Conservation (phyloP, 306 rosid genomes). For the Trifolium dubium region DNA sequence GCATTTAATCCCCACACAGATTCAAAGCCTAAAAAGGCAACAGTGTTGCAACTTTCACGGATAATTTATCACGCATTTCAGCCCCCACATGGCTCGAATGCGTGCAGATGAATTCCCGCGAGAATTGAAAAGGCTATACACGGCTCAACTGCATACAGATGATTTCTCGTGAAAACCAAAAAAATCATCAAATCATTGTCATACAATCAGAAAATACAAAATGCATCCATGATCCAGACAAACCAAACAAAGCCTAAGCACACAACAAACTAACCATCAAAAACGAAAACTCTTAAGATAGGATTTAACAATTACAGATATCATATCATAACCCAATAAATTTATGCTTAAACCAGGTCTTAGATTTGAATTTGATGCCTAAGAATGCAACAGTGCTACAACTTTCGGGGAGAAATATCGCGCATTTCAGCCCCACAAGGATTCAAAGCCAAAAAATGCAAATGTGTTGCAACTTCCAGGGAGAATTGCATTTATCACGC, state of each 20-base stretch:
- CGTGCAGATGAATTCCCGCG: not conserved
- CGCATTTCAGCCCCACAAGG: not conserved
- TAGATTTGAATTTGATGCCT: no score
- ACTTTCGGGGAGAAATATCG: no score
- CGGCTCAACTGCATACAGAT: not conserved
- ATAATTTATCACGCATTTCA: not conserved
- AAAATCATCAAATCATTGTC: not conserved
- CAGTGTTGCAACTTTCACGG: no score
- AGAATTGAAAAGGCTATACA: no score
- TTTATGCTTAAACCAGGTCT: no score
- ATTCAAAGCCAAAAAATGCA: no score
- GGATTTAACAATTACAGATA: no score
- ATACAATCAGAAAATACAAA: not conserved
- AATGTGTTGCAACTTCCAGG: no score
- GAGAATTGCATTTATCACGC: no score
- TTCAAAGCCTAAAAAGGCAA: not conserved
- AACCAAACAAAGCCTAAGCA: constrained; percentile 33
- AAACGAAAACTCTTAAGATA: constrained; percentile 9
- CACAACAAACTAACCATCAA: not conserved
- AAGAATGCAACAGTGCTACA: no score
- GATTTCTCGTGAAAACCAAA: not conserved
- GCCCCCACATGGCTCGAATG: not conserved
- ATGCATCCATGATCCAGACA: not conserved
- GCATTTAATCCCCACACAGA: no score
- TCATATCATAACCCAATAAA: no score